Base-by-base conservation (phyloP, 2,329 filamentous ascomycete species). In the Nannizzia gypsea region DNA sequence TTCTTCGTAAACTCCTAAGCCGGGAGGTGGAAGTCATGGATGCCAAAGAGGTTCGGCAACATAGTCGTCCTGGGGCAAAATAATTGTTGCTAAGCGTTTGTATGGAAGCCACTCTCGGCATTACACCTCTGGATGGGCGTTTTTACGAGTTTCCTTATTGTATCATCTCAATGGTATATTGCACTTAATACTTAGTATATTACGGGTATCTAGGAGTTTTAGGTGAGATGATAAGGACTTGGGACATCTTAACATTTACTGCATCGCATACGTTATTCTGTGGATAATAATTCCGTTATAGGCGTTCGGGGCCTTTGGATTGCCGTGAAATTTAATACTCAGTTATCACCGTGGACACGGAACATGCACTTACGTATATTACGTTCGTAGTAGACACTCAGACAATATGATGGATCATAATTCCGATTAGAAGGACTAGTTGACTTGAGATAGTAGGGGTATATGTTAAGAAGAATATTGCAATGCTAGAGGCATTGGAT, bases 1-100 rank as follows among this genome's bases (percentile, higher is more conserved):
- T 88, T 65, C 69, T 89, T 60, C 78, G 86, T 55, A 72, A 75
- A 5, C 65, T 89, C 48, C 68, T 88, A n/a, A 46, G 38, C 24
- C 56, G 56, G 11, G 38, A 57, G 28, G 55, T 57, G 6, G 55
- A 57, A 44, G 77, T 74, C 62, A 67, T 82, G 24, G 75, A 77
- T 42, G 74, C 76, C 64, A 68, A 65, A 48, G 72, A 78, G 28
- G 75, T 80, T n/a, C 68, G 72, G 60, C 71, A 74, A 63, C 74
- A 77, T 69, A 77, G 68, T 63, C 77, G 71, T 60, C 50, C 6
- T 34, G 65, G 36, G 63, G 68, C 24, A 55, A 62, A 20, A 57
- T 56, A 22, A 60, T 31, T 42, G 6, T 3, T 13, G 15, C 20
- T 17, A n/a, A 17, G 24, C 15, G 17, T 4, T 15, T 50, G 44